Base-by-base conservation (phyloP, 164 flowering plant species). In the Magnolia kwangsiensis region DNA sequence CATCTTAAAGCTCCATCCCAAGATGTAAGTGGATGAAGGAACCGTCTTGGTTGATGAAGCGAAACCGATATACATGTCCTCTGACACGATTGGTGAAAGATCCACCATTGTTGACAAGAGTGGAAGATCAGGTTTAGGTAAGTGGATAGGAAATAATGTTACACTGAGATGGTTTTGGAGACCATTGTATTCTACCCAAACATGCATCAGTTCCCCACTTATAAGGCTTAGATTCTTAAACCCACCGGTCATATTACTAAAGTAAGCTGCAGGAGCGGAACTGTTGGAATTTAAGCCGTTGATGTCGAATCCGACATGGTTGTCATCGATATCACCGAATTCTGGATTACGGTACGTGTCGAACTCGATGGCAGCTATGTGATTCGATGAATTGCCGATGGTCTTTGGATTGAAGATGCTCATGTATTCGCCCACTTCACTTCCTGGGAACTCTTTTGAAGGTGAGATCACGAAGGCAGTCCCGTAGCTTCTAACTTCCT, bases 281-380 rank as follows among this genome's bases (percentile, higher is more conserved):
- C 50, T 61, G 68, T 3, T 29, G 3, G 92, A 87, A 1, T 0
- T 50, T 67, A 89, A 14, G 73, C 81, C 65, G 67, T 89, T 89
- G 50, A 89, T 69, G 81, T 87, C 89, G 51, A 89, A 78, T 14
- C 90, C 92, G 0, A 87, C 87, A 79, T 89, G 90, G 73, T 87
- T 86, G 7, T 77, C 69, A 73, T 83, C 67, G 1, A 79, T 83
- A 24, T 85, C 92, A 4, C 29, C 11, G 3, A 81, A n/a, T 2
- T 78, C 85, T 7, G 76, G 49, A 55, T 69, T 80, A 8, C 7
- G 16, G 6, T 78, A 24, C 3, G 87, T 82, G 71, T 87, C 90
- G 9, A 89, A 71, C 76, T 87, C 90, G 0, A 89, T 78, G 0
- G 88, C 87, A 4, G 86, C 50, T 2, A 89, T n/a, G 45, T 85